Conservation (phyloP, 768 basidiomycete species). For the Cystoderma amianthinum region DNA sequence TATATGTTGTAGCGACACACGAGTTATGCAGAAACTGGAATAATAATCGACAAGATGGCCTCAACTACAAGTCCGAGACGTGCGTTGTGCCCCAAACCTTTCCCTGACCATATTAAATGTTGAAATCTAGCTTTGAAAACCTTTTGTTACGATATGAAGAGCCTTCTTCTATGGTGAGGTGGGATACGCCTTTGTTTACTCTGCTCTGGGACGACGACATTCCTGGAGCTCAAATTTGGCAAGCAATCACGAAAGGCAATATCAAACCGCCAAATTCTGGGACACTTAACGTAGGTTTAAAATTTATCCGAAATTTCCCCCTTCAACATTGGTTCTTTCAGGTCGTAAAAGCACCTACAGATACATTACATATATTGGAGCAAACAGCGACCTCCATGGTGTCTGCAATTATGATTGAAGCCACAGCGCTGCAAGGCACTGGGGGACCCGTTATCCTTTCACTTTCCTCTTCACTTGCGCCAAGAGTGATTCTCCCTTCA, state of each 20-base stretch:
- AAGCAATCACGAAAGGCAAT: constrained; percentile 68
- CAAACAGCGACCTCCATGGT: constrained; percentile 67
- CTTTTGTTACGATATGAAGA: constrained; percentile 89
- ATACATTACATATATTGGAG: constrained; percentile 85
- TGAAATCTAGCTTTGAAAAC: constrained; percentile 63
- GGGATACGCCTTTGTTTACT: constrained; percentile 95
- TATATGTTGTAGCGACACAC: constrained; percentile 69
- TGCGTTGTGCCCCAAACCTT: constrained; percentile 18
- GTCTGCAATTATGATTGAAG: constrained; percentile 61
- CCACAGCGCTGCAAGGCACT: constrained; percentile 42
- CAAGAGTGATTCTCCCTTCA: constrained; percentile 56
- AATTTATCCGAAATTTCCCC: constrained; percentile 1
- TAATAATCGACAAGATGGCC: constrained; percentile 32
- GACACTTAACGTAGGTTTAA: constrained; percentile 52
- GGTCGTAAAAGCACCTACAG: constrained; percentile 78
- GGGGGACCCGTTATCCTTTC: constrained; percentile 47
- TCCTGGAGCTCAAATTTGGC: constrained; percentile 71
- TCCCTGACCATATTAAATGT: constrained; percentile 1
- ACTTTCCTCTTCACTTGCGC: constrained; percentile 30
- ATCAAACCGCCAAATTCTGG: constrained; percentile 88
- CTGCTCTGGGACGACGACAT: constrained; percentile 68
- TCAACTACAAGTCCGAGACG: constrained; percentile 67
- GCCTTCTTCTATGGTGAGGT: constrained; percentile 96
- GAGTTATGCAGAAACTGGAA: constrained; percentile 82
- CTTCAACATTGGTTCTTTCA: constrained; percentile 18